Conservation (phyloP, 2,329 filamentous ascomycete genomes). For the Chrysoporthe deuterocubensis region DNA sequence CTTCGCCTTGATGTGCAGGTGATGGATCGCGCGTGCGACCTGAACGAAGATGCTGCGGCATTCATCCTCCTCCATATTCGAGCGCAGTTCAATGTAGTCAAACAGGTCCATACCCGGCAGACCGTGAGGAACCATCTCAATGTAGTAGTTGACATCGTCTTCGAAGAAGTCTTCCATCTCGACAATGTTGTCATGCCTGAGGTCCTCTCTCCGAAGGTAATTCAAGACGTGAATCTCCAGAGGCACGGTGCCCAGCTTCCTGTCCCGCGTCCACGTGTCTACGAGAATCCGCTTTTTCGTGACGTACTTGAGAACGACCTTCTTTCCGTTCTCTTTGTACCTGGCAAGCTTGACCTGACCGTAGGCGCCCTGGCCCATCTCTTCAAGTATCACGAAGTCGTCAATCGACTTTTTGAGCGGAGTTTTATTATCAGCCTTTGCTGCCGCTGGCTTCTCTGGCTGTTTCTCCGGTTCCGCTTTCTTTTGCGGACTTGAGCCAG, state of each 20-base stretch:
- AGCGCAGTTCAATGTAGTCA: slow-evolving; percentile 95
- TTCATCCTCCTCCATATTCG: slow-evolving; percentile 95
- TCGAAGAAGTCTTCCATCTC: slow-evolving; percentile 77
- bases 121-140: slow-evolving; percentile 95
- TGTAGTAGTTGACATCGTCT: slow-evolving; percentile 93
- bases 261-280: slow-evolving; percentile 96
- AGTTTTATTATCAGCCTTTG: slow-evolving; percentile 42
- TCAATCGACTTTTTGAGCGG: slow-evolving; percentile 75
- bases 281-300: slow-evolving; percentile 96
- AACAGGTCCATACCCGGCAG: slow-evolving; percentile 98
- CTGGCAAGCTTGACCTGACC: slow-evolving; percentile 95
- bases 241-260: slow-evolving; percentile 89
- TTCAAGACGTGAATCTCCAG: slow-evolving; percentile 97
- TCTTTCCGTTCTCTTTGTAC: slow-evolving; percentile 78
- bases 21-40: slow-evolving; percentile 85
- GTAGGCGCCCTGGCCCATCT: slow-evolving; percentile 98
- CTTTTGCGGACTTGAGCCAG: slow-evolving; percentile 39
- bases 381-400: slow-evolving; percentile 91
- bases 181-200: slow-evolving; percentile 70
- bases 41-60: slow-evolving; percentile 95
- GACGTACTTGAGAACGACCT: slow-evolving; percentile 96
- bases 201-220: slow-evolving; percentile 77
- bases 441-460: slow-evolving; percentile 11
- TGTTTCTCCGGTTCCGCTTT: slow-evolving; percentile 34
- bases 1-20: slow-evolving; percentile 85